These are phyloP conservation scores for Daldinia bambusicola DNA, from an alignment of 495 filamentous ascomycete species.

Conservation along the genomic window DNA sequence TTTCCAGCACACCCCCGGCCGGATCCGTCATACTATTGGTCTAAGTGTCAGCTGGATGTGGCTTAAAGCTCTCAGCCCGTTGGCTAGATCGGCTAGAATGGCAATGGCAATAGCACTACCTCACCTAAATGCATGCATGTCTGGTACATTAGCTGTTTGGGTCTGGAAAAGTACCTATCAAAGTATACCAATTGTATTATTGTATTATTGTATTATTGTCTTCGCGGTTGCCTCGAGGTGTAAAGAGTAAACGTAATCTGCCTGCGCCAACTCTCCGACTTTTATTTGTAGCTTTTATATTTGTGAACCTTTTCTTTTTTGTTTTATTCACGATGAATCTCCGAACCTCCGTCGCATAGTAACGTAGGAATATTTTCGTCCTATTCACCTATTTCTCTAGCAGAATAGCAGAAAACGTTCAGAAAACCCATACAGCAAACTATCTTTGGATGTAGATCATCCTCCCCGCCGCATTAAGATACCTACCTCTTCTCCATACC, in stretches of 20 bases:
- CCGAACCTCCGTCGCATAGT: constrained; percentile 10
- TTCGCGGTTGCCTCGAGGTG: constrained; percentile 16
- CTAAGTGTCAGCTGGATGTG: constrained; percentile 32
- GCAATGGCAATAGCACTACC: no score
- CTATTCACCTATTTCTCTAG: constrained; percentile 1
- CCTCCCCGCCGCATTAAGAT: constrained; percentile 19
- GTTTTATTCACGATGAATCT: constrained; percentile 23
- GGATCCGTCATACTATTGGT: constrained; percentile 36
- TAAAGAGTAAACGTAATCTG: constrained; percentile 10
- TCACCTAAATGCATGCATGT: constrained; percentile 1
- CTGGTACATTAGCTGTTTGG: constrained; percentile 1
- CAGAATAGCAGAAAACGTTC: background rate
- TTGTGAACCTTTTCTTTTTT: background rate
- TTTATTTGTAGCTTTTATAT: background rate
- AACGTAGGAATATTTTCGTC: constrained; percentile 11
- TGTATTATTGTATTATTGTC: no score
- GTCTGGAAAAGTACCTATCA: no score
- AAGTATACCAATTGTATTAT: constrained; percentile 7
- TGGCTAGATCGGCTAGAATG: no score
- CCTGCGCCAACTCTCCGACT: constrained; percentile 3
- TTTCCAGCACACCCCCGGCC: constrained; percentile 15
- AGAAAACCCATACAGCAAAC: background rate
- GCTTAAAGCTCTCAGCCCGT: constrained; percentile 18
- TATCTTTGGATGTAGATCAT: constrained; percentile 12
- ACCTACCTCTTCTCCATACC: background rate